A percentile compares a stretch with the other conserved stretches of the same genome.
phyloP scores from a whole-genome alignment of 306 rosid genomes.

The Quillaja saponaria region DNA sequence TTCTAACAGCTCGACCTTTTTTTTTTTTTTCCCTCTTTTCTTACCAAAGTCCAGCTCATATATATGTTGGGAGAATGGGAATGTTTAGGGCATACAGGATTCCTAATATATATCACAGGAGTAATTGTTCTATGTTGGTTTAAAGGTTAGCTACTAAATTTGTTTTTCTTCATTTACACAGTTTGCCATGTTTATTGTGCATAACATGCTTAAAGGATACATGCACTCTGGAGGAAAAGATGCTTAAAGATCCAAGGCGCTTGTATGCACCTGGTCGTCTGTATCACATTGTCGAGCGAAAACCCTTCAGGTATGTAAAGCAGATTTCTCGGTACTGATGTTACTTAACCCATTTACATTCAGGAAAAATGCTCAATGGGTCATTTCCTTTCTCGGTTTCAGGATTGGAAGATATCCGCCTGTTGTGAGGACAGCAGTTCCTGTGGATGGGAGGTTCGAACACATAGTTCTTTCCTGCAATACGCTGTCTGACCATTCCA shows the following conservation, averaged over 20 bases:
- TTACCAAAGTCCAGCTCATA: neutral
- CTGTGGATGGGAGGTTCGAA: conserved; percentile 97
- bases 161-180: conserved; percentile 45
- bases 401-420: conserved; percentile 90
- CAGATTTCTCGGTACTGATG: conserved; percentile 18
- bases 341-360: neutral
- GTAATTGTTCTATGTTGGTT: too few relatives aligned
- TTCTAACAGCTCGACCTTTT: conserved; percentile 3
- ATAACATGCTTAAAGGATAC: conserved; percentile 89
- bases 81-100: too few relatives aligned
- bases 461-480: conserved; percentile 92
- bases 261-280: conserved; percentile 96
- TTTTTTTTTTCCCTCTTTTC: too few relatives aligned
- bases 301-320: conserved; percentile 75
- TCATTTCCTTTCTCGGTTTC: conserved; percentile 29
- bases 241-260: conserved; percentile 89
- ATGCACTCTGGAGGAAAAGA: conserved; percentile 81
- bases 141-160: conserved; percentile 18
- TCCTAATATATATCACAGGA: too few relatives aligned
- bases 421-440: conserved; percentile 91
- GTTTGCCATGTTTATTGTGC: conserved; percentile 92
- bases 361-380: neutral
- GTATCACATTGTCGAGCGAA: conserved; percentile 92
- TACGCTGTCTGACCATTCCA: conserved; percentile 79
- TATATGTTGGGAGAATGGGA: conserved; percentile 9